Percentiles rank a stretch among this genome's conserved stretches.
Evolutionary conservation across 2,329 filamentous ascomycete species (phyloP).

Genomic region (Chaetomium sp.): DNA sequence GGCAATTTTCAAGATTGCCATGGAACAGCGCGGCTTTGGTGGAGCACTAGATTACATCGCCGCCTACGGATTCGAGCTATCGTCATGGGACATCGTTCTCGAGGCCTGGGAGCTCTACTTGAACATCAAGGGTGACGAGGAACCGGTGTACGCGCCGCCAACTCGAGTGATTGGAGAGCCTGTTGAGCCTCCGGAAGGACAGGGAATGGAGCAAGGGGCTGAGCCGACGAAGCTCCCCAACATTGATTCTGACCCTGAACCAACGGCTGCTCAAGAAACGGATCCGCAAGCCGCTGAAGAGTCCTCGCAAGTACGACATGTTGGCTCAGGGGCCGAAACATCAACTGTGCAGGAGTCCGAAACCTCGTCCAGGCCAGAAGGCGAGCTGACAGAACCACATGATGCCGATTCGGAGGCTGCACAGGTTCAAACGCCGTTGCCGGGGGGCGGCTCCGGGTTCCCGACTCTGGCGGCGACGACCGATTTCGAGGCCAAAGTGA

Average conservation of each 20-base stretch:
- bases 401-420: neutral
- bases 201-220: neutral
- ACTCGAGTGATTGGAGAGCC: neutral
- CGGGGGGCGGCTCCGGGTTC: neutral
- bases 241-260: neutral
- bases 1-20: slow-evolving; percentile 44
- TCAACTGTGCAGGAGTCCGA: neutral
- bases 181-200: neutral
- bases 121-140: slow-evolving; percentile 1
- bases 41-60: slow-evolving; percentile 51
- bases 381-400: neutral
- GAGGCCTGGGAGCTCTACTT: slow-evolving; percentile 44
- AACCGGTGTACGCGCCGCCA: neutral
- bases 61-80: slow-evolving; percentile 44
- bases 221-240: neutral
- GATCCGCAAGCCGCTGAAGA: neutral
- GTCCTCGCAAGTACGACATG: neutral
- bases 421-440: neutral
- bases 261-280: neutral
- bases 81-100: slow-evolving; percentile 43
- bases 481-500: slow-evolving; percentile 20
- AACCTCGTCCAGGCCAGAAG: neutral
- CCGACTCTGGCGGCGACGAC: slow-evolving; percentile 16
- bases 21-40: slow-evolving; percentile 40
- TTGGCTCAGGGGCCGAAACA: neutral